These are phyloP conservation scores for Cordyceps tenuipes DNA, from an alignment of 2,329 filamentous ascomycete species.

Conservation along the genomic window DNA sequence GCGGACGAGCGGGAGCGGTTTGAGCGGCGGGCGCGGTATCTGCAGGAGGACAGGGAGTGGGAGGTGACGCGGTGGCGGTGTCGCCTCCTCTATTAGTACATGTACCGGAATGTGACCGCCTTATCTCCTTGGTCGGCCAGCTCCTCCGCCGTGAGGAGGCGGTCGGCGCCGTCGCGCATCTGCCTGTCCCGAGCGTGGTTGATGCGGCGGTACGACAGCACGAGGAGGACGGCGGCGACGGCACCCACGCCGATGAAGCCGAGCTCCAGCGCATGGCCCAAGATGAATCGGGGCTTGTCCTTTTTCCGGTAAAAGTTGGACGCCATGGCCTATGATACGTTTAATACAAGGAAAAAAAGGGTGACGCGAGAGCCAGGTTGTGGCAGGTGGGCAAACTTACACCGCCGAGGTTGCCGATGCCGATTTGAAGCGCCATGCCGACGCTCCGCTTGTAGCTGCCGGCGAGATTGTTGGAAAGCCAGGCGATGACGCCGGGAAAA, in stretches of 20 bases:
- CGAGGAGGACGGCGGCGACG: conserved; percentile 12
- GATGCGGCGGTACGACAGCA: conserved; percentile 12
- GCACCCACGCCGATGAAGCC: conserved; percentile 29
- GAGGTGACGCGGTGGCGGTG: too few species aligned
- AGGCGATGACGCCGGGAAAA: conserved; percentile 55
- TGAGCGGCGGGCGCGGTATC: too few species aligned
- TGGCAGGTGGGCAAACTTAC: neutral
- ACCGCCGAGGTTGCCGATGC: conserved; percentile 21
- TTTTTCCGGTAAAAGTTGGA: conserved; percentile 55
- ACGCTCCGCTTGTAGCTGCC: conserved; percentile 48
- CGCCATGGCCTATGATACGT: conserved; percentile 42
- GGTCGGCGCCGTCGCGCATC: conserved; percentile 15
- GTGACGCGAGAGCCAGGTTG: neutral
- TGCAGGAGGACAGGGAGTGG: too few species aligned
- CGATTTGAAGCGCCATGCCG: conserved; percentile 42
- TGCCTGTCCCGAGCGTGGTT: conserved; percentile 17
- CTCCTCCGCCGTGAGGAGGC: conserved; percentile 19
- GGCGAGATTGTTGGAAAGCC: conserved; percentile 37
- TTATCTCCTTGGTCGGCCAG: conserved; percentile 21
- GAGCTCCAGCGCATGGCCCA: conserved; percentile 38
- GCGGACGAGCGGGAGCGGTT: too few species aligned
- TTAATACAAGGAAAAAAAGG: neutral
- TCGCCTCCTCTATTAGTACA: conserved; percentile 2
- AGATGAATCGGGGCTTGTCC: conserved; percentile 35
- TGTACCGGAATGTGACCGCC: conserved; percentile 15